A percentile compares a stretch with the other conserved stretches of the same genome.
These are phyloP conservation scores for Noccaea bulbosa DNA, from an alignment of 345 rosid species.

Conservation along the genomic window DNA sequence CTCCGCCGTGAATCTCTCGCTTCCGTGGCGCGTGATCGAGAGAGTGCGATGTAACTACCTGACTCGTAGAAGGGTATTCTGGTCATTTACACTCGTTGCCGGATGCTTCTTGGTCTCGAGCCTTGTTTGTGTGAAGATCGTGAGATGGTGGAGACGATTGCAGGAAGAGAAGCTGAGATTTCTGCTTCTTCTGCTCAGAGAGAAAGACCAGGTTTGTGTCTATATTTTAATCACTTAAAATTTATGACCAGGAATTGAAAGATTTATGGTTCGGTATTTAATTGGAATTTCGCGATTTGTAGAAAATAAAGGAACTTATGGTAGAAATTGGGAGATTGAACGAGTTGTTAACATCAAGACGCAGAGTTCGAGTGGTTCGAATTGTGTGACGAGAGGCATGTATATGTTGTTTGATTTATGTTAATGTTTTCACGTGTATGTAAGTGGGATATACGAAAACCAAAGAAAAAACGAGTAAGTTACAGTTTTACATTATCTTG, in stretches of 20 bases:
- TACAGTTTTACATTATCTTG: neutral
- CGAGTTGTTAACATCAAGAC: constrained; percentile 35
- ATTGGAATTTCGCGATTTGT: constrained; percentile 10
- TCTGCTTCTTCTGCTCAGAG: constrained; percentile 31
- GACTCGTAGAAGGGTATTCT: constrained; percentile 25
- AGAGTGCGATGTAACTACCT: constrained; percentile 11
- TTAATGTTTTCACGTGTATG: constrained; percentile 2
- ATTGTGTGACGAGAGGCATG: constrained; percentile 15
- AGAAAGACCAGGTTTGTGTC: constrained; percentile 46
- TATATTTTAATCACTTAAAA: neutral
- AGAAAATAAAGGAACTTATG: constrained; percentile 39
- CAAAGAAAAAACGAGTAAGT: neutral
- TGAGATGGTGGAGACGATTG: constrained; percentile 43
- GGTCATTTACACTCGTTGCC: constrained; percentile 31
- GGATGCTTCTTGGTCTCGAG: constrained; percentile 34
- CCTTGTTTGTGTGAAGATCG: constrained; percentile 29
- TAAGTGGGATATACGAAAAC: constrained; percentile 5
- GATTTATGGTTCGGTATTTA: neutral
- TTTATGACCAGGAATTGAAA: too few relatives aligned
- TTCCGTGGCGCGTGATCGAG: constrained; percentile 33
- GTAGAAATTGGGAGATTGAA: constrained; percentile 40
- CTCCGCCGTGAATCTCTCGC: constrained; percentile 1
- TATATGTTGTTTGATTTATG: constrained; percentile 6
- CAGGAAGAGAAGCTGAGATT: constrained; percentile 40
- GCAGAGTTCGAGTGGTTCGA: constrained; percentile 44